Evolutionary conservation across 2,329 filamentous ascomycete species (phyloP).

Genomic region (Ophiostoma ips): DNA sequence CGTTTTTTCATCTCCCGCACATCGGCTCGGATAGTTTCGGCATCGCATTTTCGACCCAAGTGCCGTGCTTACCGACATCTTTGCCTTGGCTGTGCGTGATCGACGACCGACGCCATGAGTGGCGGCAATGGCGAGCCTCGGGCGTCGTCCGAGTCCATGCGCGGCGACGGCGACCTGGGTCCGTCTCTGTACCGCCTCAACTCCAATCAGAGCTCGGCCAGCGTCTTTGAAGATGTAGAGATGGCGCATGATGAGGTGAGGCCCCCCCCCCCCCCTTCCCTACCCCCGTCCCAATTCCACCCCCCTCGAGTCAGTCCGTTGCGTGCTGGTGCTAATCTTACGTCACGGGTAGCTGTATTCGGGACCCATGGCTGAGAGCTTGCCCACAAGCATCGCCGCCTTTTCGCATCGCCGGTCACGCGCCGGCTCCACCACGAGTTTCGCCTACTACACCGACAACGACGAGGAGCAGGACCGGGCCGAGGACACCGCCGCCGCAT

Average conservation of each 20-base stretch:
- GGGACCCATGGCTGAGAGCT: slow-evolving; percentile 84
- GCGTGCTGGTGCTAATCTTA: too few relatives aligned
- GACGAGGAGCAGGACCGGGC: slow-evolving; percentile 30
- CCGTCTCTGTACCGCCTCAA: slow-evolving; percentile 44
- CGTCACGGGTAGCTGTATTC: slow-evolving; percentile 63
- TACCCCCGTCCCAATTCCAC: too few relatives aligned
- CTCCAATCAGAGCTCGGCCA: slow-evolving; percentile 60
- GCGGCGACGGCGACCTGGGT: neutral
- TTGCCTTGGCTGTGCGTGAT: neutral
- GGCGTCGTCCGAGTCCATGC: slow-evolving; percentile 1
- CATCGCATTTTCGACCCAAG: neutral
- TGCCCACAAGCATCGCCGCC: slow-evolving; percentile 86
- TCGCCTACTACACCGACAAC: slow-evolving; percentile 74
- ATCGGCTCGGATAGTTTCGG: neutral
- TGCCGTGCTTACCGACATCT: neutral
- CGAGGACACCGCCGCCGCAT: neutral
- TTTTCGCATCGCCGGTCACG: slow-evolving; percentile 74
- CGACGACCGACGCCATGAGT: slow-evolving; percentile 3
- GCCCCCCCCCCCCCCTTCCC: too few relatives aligned
- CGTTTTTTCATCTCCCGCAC: neutral
- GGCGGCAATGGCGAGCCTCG: slow-evolving; percentile 7
- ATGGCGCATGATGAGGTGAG: slow-evolving; percentile 89
- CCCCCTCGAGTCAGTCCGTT: too few relatives aligned
- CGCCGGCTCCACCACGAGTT: slow-evolving; percentile 75
- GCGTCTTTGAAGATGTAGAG: slow-evolving; percentile 88